Evolutionary conservation across 345 rosid genomes (phyloP).

Genomic region (Gossypium thurberi): DNA sequence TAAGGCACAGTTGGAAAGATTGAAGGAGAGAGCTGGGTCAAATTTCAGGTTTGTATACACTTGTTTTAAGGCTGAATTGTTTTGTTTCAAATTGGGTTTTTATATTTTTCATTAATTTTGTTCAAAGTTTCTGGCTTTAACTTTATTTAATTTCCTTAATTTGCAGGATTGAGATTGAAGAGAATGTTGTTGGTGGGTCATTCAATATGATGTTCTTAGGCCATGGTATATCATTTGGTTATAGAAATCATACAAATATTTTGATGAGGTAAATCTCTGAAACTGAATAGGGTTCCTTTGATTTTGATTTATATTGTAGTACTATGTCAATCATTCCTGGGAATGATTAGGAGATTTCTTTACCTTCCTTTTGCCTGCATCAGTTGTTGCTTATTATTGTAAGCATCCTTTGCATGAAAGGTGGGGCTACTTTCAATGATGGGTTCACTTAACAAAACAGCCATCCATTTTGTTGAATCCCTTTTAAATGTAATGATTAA

Average conservation of each 20-base stretch:
- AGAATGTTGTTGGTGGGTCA: conserved; percentile 68
- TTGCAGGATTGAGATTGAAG: conserved; percentile 80
- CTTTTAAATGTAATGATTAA: not conserved
- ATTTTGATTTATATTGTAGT: not conserved
- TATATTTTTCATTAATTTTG: conserved; percentile 1
- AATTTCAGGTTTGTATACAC: conserved; percentile 43
- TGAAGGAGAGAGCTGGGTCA: conserved; percentile 75
- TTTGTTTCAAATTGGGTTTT: not conserved
- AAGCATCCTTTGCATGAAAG: not conserved
- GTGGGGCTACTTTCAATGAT: conserved; percentile 2
- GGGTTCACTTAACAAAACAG: not conserved
- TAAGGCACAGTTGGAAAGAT: conserved; percentile 52
- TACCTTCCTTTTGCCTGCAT: not conserved
- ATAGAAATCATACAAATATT: conserved; percentile 87
- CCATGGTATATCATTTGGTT: conserved; percentile 71
- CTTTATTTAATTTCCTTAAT: not conserved
- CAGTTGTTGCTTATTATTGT: not conserved
- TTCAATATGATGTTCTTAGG: conserved; percentile 91
- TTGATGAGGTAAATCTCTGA: conserved; percentile 55
- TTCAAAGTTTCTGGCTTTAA: not conserved
- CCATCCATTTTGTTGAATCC: not conserved
- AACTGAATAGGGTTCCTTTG: not conserved
- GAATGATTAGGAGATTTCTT: not conserved
- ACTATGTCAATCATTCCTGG: conserved; percentile 4
- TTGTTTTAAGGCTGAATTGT: not conserved